These are phyloP conservation scores for Nakaseomyces uthaithaninus DNA, from an alignment of 1,139 yeast species.

Conservation along the genomic window DNA sequence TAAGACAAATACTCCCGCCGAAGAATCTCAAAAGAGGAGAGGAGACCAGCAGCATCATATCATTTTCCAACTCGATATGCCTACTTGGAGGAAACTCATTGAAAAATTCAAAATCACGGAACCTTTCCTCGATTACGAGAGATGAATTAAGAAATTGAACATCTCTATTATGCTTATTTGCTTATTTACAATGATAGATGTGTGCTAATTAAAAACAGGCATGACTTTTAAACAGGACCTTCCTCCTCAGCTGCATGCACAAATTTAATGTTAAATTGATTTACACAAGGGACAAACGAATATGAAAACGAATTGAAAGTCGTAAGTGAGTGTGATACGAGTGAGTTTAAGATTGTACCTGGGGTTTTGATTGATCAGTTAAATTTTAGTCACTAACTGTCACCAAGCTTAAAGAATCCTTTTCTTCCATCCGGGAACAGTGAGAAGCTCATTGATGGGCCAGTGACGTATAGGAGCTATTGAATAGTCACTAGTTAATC, in stretches of 20 bases:
- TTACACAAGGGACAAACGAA: too few species aligned
- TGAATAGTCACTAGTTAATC: constrained; percentile 42
- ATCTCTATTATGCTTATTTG: too few species aligned
- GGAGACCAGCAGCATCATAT: constrained; percentile 44
- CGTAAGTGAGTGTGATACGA: too few species aligned
- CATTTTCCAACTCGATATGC: constrained; percentile 61
- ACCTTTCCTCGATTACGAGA: constrained; percentile 41
- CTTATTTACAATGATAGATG: too few species aligned
- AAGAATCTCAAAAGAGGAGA: constrained; percentile 29
- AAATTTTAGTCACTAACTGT: not conserved
- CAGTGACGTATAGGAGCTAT: constrained; percentile 62
- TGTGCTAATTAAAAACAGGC: too few species aligned
- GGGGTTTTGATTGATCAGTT: too few species aligned
- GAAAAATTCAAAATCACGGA: constrained; percentile 44
- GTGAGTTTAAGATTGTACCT: too few species aligned
- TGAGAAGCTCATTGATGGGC: constrained; percentile 51
- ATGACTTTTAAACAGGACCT: too few species aligned
- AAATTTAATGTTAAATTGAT: too few species aligned
- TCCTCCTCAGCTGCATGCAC: too few species aligned
- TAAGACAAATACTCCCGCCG: constrained; percentile 16
- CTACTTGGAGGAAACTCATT: constrained; percentile 53
- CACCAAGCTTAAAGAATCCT: constrained; percentile 11
- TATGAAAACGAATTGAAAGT: too few species aligned
- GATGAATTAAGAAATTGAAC: not conserved
- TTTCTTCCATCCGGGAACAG: constrained; percentile 45